These are phyloP conservation scores for Taphrina wiesneri DNA, from an alignment of 1,139 yeast species.

Conservation along the genomic window DNA sequence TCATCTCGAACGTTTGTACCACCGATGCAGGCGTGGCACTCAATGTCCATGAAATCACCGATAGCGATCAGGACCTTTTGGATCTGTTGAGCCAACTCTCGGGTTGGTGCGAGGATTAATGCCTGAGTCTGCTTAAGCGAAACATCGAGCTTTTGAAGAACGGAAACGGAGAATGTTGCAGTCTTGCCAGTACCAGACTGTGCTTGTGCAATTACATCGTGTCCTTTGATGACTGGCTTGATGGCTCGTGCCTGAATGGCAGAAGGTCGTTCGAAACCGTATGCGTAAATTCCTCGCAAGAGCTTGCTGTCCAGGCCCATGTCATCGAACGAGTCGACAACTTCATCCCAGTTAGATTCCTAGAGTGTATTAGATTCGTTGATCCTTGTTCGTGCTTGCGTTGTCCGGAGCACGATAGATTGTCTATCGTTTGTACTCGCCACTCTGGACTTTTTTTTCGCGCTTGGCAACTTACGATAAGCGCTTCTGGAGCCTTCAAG, in stretches of 20 bases:
- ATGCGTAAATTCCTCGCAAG: slow-evolving; percentile 75
- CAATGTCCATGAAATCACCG: slow-evolving; percentile 89
- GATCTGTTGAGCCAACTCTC: slow-evolving; percentile 97
- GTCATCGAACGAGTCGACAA: slow-evolving; percentile 49
- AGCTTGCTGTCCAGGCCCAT: slow-evolving; percentile 50
- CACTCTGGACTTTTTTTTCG: slow-evolving; percentile 4
- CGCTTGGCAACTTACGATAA: slow-evolving; percentile 12
- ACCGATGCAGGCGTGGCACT: slow-evolving; percentile 98
- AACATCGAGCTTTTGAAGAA: slow-evolving; percentile 57
- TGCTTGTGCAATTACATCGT: slow-evolving; percentile 97
- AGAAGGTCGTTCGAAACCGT: slow-evolving; percentile 61
- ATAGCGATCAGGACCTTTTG: slow-evolving; percentile 93
- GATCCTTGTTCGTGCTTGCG: background rate
- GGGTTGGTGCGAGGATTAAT: slow-evolving; percentile 94
- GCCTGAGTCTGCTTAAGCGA: slow-evolving; percentile 61
- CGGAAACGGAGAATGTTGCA: slow-evolving; percentile 96
- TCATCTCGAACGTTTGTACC: slow-evolving; percentile 93
- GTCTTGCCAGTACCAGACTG: slow-evolving; percentile 99
- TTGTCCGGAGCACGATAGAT: background rate
- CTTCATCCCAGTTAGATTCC: slow-evolving; percentile 93
- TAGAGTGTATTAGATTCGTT: background rate
- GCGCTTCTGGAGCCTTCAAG: slow-evolving; percentile 22
- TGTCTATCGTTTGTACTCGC: background rate
- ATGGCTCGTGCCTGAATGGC: slow-evolving; percentile 99
- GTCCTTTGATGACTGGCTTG: slow-evolving; percentile 91